Evolutionary conservation across 148 eudicot species (phyloP).

Genomic region (Tetragonia tetragonoides): DNA sequence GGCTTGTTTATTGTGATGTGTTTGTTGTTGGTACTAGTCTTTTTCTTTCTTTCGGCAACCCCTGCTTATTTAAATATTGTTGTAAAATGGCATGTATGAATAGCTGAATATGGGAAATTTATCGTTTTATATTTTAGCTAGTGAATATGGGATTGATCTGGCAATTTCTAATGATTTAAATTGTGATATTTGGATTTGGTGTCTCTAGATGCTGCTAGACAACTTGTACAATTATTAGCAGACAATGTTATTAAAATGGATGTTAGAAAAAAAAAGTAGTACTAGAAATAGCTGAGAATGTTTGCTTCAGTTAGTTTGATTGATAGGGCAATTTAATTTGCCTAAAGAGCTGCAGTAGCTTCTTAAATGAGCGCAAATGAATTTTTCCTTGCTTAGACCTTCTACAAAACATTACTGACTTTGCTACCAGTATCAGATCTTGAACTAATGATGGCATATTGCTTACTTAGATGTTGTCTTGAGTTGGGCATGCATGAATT

Average conservation of each 20-base stretch:
- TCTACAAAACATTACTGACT: not conserved
- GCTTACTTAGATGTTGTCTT: not conserved
- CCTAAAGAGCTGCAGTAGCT: not conserved
- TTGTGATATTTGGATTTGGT: not conserved
- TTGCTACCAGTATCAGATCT: not conserved
- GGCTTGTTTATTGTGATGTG: not conserved
- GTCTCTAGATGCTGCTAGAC: conserved; percentile 1
- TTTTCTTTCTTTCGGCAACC: not conserved
- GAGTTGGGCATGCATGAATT: not conserved
- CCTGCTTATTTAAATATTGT: not conserved
- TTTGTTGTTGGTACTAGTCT: conserved; percentile 1
- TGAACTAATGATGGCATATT: not conserved
- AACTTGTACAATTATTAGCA: not conserved
- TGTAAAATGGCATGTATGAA: not conserved
- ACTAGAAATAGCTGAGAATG: not conserved
- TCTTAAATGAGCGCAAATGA: not conserved
- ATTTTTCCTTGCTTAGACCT: not conserved
- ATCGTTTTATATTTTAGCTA: not conserved
- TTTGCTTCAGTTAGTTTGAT: not conserved
- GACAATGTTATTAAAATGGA: not conserved
- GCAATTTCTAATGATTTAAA: not conserved
- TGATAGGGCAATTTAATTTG: not conserved
- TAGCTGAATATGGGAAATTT: not conserved
- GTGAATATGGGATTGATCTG: not conserved
- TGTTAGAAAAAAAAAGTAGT: not conserved